These are phyloP conservation scores for Neoascochyta sp. DNA, from an alignment of 2,329 filamentous ascomycete genomes.

Conservation along the genomic window DNA sequence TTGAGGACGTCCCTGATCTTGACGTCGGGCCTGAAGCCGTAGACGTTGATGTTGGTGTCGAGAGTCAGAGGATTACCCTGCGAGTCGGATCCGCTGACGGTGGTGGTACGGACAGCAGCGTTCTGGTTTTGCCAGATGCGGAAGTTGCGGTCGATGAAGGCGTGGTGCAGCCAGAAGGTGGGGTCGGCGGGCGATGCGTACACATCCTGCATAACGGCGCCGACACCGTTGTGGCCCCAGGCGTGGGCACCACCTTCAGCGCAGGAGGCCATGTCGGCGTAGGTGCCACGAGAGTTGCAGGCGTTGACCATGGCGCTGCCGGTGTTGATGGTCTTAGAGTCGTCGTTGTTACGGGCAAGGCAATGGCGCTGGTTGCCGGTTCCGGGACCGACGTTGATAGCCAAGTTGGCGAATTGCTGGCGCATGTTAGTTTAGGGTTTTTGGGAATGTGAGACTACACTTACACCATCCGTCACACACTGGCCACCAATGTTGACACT, in stretches of 20 bases:
- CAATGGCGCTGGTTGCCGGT: constrained; percentile 27
- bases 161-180: constrained; percentile 51
- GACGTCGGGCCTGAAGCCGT: constrained; percentile 25
- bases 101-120: constrained; percentile 15
- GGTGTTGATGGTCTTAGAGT: constrained; percentile 23
- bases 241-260: constrained; percentile 31
- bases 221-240: constrained; percentile 37
- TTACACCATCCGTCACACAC: constrained; percentile 35
- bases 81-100: constrained; percentile 42
- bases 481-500: constrained; percentile 20
- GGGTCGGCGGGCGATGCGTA: constrained; percentile 35
- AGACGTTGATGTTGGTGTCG: constrained; percentile 26
- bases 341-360: constrained; percentile 29
- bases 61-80: constrained; percentile 22
- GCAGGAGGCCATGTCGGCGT: constrained; percentile 29
- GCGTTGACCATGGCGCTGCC: constrained; percentile 25
- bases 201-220: constrained; percentile 33
- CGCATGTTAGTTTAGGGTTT: constrained; percentile 3
- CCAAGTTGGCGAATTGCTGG: constrained; percentile 32
- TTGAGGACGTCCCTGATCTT: constrained; percentile 30
- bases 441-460: constrained; percentile 5
- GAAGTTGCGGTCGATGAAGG: constrained; percentile 49
- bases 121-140: constrained; percentile 49
- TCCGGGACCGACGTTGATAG: constrained; percentile 31
- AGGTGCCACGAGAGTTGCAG: constrained; percentile 23